Conservation (phyloP, 345 rosid genomes). For the Cardamine chenopodiifolia region DNA sequence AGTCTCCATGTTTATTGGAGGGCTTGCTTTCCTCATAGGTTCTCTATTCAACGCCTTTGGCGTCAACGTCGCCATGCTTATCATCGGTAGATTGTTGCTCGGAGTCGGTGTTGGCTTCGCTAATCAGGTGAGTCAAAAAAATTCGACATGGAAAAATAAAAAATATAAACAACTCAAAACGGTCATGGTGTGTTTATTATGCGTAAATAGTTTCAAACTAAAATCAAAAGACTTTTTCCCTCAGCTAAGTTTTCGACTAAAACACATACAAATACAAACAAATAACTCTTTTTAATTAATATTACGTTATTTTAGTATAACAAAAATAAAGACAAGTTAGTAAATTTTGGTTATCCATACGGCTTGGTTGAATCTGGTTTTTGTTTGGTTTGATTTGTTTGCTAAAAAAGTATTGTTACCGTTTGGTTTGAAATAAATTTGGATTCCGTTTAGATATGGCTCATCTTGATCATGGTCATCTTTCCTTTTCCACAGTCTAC, state of each 20-base stretch:
- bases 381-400: background rate
- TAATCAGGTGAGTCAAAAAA: conserved; percentile 52
- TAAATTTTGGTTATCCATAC: background rate
- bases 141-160: too few relatives aligned
- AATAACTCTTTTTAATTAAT: too few relatives aligned
- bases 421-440: background rate
- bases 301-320: too few relatives aligned
- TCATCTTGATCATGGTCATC: conserved; percentile 1
- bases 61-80: conserved; percentile 47
- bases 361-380: background rate
- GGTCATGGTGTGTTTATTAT: background rate
- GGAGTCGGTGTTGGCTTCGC: conserved; percentile 68
- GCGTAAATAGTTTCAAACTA: background rate
- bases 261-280: too few relatives aligned
- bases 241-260: background rate
- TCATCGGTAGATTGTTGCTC: conserved; percentile 57
- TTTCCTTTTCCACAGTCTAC: conserved; percentile 46
- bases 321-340: background rate
- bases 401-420: background rate
- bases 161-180: conserved; percentile 1
- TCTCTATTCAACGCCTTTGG: conserved; percentile 51
- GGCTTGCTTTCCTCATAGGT: conserved; percentile 51
- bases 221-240: background rate
- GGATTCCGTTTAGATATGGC: background rate
- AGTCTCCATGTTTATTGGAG: conserved; percentile 57